Evolutionary conservation across 148 eudicot species (phyloP), one percentile per base, ranked within the genome.

Genomic region (Fallopia convolvulus): DNA sequence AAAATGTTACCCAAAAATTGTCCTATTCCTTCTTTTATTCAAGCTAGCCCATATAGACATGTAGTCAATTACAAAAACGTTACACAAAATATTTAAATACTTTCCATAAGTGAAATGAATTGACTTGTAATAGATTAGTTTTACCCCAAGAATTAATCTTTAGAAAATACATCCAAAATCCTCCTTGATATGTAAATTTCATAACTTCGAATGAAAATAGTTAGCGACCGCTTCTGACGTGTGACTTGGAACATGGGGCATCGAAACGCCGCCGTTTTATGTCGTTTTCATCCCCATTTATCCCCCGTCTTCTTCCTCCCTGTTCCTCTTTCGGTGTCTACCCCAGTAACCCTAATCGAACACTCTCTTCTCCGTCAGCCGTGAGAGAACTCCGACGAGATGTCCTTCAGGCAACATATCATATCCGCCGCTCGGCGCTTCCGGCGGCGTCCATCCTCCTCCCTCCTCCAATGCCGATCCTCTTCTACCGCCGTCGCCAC

Each of bases 401-500:
- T 65, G 70, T 65, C 40, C 41, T 65, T 63, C 77, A 11, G 77
- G 21, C 33, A 75, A 21, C 1, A 77, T 21, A 8, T 39, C 80
- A 10, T 36, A 72, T 3, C 48, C 21, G 17, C 32, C 18, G 74
- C 10, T 17, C 70, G 70, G 70, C 70, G 70, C 4, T 65, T 17
- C n/a, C 40, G 18, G 41, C 17, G 41, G 18, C 70, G 70, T 6
- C 40, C 40, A 65, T 13, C 70, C 41, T 65, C 70, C 18, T 65
- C 73, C 81, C 70, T 65, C 40, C 41, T 56, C 20, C 53, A 78
- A 68, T 23, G 79, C 52, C 41, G 70, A 13, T 30, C 70, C 15
- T 65, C 17, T 65, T 65, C 70, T 32, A 11, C n/a, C 70, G 40
- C 70, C 68, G 83, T 70, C 65, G 87, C 72, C 73, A 88, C 81